Evolutionary conservation across 2,329 filamentous ascomycete species (phyloP), one percentile per base, ranked within the genome.

Genomic region (Epichloe gansuensis): DNA sequence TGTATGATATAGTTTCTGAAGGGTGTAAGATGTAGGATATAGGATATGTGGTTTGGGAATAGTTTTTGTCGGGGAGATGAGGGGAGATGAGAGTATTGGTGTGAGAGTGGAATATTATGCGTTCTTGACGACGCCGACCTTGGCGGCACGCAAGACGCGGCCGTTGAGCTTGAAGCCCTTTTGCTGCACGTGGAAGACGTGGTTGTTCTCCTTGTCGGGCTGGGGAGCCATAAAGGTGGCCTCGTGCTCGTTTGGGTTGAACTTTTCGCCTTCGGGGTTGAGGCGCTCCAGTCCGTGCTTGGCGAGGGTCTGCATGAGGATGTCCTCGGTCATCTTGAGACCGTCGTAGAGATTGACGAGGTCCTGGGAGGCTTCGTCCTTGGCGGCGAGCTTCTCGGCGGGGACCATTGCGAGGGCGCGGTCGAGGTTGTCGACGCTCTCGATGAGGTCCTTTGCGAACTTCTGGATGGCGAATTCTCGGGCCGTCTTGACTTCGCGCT

Each of bases 131-230:
- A 96, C 89, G 65, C 91, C 90, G 57, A 97, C 91, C 79, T 97
- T 95, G 65, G 91, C 89, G 57, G 91, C 89, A 68, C 93, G 82
- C 63, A 98, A 71, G 53, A 95, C 78, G 55, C 93, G 78, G 54
- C 91, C 90, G 67, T 98, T 97, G 58, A 97, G 80, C 71, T 82
- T 82, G 76, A 95, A 98, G 51, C 93, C 93, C 77, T 95, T 97
- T 71, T 88, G 87, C 77, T 97, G 91, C 48, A 89, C 89, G 67
- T 85, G 82, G 74, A 97, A 93, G 64, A 96, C 87, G 52, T 82
- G 86, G 61, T 88, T 89, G 64, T 97, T 82, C 69, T 95, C 86
- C 77, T 95, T 94, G 60, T 82, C 89, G 50, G 83, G 78, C 74
- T 89, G 81, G 43, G 89, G 88, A 9, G 88, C 82, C 84, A 94